phyloP scores from a whole-genome alignment of 73 alveolate species.

The Paramecium sonneborni region DNA sequence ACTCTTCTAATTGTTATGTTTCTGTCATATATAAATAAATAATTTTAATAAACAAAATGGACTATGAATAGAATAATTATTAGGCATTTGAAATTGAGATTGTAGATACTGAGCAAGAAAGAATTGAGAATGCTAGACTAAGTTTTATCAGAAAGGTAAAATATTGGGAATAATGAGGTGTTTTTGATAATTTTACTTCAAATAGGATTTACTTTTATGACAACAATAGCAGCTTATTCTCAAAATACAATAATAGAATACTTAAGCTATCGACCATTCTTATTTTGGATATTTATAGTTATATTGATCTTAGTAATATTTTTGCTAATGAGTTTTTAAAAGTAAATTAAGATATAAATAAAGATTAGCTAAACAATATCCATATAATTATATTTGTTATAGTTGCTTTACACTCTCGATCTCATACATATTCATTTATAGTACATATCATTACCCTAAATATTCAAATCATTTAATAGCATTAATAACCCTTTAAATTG shows the following conservation, averaged over 20 bases:
- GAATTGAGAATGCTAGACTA: neutral
- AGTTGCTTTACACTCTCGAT: neutral
- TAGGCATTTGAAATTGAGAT: slow-evolving; percentile 15
- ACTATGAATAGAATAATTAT: neutral
- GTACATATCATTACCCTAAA: neutral
- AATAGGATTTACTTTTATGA: neutral
- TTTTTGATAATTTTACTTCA: neutral
- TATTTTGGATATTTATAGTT: neutral
- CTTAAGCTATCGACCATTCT: neutral
- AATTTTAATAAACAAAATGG: neutral
- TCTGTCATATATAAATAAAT: slow-evolving; percentile 11
- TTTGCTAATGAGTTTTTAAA: neutral
- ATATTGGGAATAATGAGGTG: slow-evolving; percentile 27
- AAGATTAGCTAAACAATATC: slow-evolving; percentile 17
- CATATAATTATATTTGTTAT: neutral
- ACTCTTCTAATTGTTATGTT: slow-evolving; percentile 30
- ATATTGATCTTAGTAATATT: neutral
- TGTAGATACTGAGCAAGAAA: neutral
- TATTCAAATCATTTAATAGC: neutral
- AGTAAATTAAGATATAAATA: neutral
- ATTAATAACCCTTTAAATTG: neutral
- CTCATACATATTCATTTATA: neutral
- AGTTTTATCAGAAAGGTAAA: slow-evolving; percentile 7
- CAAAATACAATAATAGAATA: neutral
- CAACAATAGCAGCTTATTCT: neutral